A percentile compares a stretch with the other conserved stretches of the same genome.
These are phyloP conservation scores for Pulveroboletus sp. DNA, from an alignment of 768 basidiomycete species.

Conservation along the genomic window DNA sequence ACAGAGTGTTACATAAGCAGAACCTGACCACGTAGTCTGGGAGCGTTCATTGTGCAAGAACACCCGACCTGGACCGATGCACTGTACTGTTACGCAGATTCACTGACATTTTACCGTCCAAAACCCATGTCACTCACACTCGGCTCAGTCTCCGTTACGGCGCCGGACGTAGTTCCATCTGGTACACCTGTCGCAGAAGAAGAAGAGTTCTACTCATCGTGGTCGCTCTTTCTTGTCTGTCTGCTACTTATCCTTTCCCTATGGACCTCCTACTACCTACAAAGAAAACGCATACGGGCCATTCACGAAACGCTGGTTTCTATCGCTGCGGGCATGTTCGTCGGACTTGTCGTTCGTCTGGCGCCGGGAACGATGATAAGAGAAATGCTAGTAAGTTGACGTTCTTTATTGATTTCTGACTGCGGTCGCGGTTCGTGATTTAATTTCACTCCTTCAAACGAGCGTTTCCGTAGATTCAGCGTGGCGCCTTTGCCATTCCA, in stretches of 20 bases:
- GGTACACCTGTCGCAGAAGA: slow-evolving; percentile 52
- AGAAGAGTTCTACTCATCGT: slow-evolving; percentile 88
- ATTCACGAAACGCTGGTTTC: slow-evolving; percentile 96
- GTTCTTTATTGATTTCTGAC: not conserved
- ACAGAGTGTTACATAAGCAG: slow-evolving; percentile 17
- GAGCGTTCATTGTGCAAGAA: not conserved
- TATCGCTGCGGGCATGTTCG: slow-evolving; percentile 93
- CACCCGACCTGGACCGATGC: slow-evolving; percentile 4
- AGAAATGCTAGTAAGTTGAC: slow-evolving; percentile 88
- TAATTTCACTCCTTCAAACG: not conserved
- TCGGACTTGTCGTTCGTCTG: slow-evolving; percentile 85
- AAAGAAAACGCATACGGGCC: slow-evolving; percentile 92
- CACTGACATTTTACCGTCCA: not conserved
- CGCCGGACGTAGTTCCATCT: slow-evolving; percentile 24
- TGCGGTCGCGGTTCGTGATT: not conserved
- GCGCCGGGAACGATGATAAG: slow-evolving; percentile 92
- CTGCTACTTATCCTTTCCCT: slow-evolving; percentile 89
- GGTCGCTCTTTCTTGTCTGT: slow-evolving; percentile 92
- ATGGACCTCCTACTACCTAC: slow-evolving; percentile 95
- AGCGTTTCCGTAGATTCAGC: not conserved
- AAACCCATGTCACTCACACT: slow-evolving; percentile 37
- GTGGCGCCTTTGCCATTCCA: not conserved
- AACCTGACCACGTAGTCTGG: not conserved
- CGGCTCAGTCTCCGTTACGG: slow-evolving; percentile 32
- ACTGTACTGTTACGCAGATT: not conserved